Conservation (phyloP, 106 monocot species). For the Allium fistulosum region DNA sequence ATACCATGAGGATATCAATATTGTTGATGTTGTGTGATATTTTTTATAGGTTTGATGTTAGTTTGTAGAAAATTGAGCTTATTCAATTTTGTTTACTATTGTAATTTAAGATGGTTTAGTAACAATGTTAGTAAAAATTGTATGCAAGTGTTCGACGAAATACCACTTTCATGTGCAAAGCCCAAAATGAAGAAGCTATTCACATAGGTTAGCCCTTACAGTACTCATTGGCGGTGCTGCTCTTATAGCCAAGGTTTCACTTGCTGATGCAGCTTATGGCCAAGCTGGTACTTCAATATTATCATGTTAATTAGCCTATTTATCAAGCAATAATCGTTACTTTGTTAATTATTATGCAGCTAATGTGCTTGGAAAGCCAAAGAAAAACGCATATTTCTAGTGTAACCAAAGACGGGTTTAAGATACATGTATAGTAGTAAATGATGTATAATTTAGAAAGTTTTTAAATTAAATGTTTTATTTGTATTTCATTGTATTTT, state of each 20-base stretch:
- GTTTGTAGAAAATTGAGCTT: too few relatives aligned
- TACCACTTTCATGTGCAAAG: conserved; percentile 64
- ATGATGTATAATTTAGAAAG: too few relatives aligned
- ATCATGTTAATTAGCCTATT: background rate
- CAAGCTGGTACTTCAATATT: conserved; percentile 51
- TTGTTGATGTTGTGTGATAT: too few relatives aligned
- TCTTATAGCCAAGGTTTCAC: conserved; percentile 53
- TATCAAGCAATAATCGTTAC: background rate
- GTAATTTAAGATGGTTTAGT: too few relatives aligned
- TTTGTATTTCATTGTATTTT: too few relatives aligned
- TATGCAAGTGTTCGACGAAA: too few relatives aligned
- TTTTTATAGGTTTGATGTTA: too few relatives aligned
- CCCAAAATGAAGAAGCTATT: conserved; percentile 48
- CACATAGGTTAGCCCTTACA: conserved; percentile 68
- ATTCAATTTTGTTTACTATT: too few relatives aligned
- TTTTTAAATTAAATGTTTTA: too few relatives aligned
- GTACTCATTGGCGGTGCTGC: conserved; percentile 58
- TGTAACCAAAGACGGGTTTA: conserved; percentile 62
- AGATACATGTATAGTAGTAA: conserved; percentile 56
- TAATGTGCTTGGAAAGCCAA: conserved; percentile 84
- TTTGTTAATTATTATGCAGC: conserved; percentile 27
- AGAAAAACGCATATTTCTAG: conserved; percentile 76
- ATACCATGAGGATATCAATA: too few relatives aligned
- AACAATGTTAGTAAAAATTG: too few relatives aligned
- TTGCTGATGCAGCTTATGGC: conserved; percentile 87